A percentile compares a stretch with the other conserved stretches of the same genome.
Evolutionary conservation across 345 rosid species (phyloP).

Genomic region (Lumnitzera littorea): DNA sequence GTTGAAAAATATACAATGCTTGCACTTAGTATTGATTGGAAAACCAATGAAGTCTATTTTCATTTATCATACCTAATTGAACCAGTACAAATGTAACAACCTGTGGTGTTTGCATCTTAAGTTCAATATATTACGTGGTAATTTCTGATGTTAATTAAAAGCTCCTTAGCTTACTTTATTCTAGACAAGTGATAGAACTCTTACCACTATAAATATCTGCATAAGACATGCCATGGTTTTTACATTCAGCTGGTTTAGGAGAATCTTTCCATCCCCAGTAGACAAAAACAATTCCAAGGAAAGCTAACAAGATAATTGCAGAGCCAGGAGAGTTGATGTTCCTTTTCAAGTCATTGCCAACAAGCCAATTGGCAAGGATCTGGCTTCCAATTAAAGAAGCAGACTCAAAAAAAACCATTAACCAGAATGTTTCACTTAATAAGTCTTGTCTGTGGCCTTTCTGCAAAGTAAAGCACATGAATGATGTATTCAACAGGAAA

Average conservation of each 20-base stretch:
- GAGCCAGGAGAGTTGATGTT: slow-evolving; percentile 40
- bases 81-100: no score
- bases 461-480: slow-evolving; percentile 32
- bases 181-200: slow-evolving; percentile 7
- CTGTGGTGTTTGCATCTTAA: no score
- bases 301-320: slow-evolving; percentile 38
- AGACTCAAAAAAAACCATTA: slow-evolving; percentile 81
- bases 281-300: slow-evolving; percentile 39
- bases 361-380: slow-evolving; percentile 65
- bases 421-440: slow-evolving; percentile 81
- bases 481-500: neutral
- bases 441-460: slow-evolving; percentile 72
- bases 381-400: slow-evolving; percentile 70
- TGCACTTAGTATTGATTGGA: no score
- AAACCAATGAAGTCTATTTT: no score
- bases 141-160: no score
- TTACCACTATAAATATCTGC: slow-evolving; percentile 56
- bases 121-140: no score
- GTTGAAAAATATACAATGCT: no score
- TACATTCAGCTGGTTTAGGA: slow-evolving; percentile 23
- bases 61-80: no score
- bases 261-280: slow-evolving; percentile 47
- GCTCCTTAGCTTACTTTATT: neutral
- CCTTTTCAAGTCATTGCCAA: slow-evolving; percentile 29
- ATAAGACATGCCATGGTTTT: slow-evolving; percentile 39